Conservation (phyloP, 495 filamentous ascomycete species). For the Cercophora scortea region DNA sequence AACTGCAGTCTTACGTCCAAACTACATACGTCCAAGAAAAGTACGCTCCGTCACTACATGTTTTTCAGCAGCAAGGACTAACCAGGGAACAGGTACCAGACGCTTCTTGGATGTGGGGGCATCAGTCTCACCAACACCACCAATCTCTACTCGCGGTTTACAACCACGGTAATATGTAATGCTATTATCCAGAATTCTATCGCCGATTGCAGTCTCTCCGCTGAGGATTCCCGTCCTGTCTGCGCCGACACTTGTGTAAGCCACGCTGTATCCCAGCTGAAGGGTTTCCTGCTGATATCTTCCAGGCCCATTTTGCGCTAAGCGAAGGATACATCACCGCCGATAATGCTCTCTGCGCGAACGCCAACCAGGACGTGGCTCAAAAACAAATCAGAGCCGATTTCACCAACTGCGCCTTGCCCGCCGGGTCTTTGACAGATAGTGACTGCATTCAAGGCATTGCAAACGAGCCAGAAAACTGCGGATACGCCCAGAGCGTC, state of each 20-base stretch:
- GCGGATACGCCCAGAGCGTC: conserved; percentile 76
- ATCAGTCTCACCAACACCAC: conserved; percentile 75
- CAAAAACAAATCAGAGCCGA: conserved; percentile 80
- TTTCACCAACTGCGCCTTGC: conserved; percentile 81
- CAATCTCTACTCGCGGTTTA: conserved; percentile 87
- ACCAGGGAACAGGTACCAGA: conserved; percentile 51
- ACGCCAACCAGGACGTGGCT: conserved; percentile 47
- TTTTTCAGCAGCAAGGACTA: neutral
- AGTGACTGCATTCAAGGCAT: conserved; percentile 66
- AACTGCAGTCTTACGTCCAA: conserved; percentile 63
- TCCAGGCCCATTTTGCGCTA: conserved; percentile 69
- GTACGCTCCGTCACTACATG: conserved; percentile 41
- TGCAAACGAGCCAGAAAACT: conserved; percentile 77
- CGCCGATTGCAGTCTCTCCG: conserved; percentile 56
- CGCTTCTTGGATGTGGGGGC: conserved; percentile 70
- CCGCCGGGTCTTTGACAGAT: conserved; percentile 63
- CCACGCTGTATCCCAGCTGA: neutral
- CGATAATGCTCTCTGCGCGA: conserved; percentile 66
- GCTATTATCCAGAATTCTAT: conserved; percentile 89
- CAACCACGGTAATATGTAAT: conserved; percentile 88
- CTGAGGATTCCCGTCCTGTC: conserved; percentile 59
- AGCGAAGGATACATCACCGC: conserved; percentile 79
- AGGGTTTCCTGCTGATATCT: conserved; percentile 16
- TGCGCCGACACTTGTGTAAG: conserved; percentile 86
- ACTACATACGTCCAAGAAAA: conserved; percentile 66